Evolutionary conservation across 2,329 filamentous ascomycete genomes (phyloP), one percentile per base, ranked within the genome.

Genomic region (Blumeriella jaapii): DNA sequence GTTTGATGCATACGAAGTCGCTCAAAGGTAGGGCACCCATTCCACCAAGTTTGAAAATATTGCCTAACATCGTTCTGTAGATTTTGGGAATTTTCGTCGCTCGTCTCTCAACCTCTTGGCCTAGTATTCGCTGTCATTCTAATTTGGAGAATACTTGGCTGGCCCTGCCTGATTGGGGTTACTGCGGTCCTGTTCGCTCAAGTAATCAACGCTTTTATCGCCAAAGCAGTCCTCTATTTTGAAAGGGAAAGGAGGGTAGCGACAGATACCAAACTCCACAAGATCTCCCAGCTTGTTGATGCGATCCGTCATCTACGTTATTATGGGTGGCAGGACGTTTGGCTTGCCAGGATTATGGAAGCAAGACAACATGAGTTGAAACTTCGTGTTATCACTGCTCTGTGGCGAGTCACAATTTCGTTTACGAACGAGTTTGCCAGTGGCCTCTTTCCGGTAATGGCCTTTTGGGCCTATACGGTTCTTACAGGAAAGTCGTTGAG

Each of bases 231-330:
- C 12, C 63, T 93, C 10, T 63, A 65, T 14, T 78, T 79, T 52
- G 84, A 93, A 54, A 70, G 71, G 37, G 65, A 70, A 15, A 74
- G 84, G n/a, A 71, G 86, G 29, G 62, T 65, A 0, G 77, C 82
- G 2, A 87, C 84, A 0, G 86, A 94, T 53, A 62, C 67, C 15
- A 81, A 87, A 46, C 68, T 93, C 0, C 82, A 93, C 51, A 73
- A 81, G 4, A 83, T 84, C 1, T 78, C 80, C 2, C 84, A 93
- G 51, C 91, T 93, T 40, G 82, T 94, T 33, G 85, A 93, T 14
- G 46, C 52, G 7, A 53, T 55, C 23, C 45, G 51, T 12, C 52
- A 55, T 38, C 34, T 55, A 4, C 40, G 53, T 19, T 55, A 51
- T 32, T 55, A 87, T 51, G 80, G 80, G 26, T 91, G 82, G 82